Conservation (phyloP, 768 basidiomycete genomes). For the Trametes gibbosa region DNA sequence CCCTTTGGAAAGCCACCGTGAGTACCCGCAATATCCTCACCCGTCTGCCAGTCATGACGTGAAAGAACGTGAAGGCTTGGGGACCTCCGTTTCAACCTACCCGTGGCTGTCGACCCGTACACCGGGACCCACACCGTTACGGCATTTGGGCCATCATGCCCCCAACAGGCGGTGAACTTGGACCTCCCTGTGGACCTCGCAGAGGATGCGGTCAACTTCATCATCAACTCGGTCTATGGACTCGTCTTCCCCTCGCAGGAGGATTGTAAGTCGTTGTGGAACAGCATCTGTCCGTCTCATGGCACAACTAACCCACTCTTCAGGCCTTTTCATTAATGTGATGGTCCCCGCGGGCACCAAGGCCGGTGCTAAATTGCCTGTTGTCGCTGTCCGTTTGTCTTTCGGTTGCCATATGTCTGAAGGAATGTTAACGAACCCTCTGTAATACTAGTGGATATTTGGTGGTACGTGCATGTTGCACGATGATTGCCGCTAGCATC, state of each 20-base stretch:
- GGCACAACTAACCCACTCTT: not conserved
- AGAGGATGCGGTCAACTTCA: constrained; percentile 19
- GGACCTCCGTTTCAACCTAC: constrained; percentile 24
- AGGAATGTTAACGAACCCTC: not conserved
- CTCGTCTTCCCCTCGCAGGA: constrained; percentile 11
- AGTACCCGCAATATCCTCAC: not conserved
- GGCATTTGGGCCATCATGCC: constrained; percentile 38
- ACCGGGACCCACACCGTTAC: constrained; percentile 35
- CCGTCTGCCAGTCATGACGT: not conserved
- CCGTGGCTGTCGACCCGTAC: constrained; percentile 28
- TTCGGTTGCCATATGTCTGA: not conserved
- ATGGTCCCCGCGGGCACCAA: constrained; percentile 19
- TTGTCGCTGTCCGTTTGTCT: constrained; percentile 14
- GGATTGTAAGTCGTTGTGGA: constrained; percentile 5
- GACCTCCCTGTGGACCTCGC: constrained; percentile 17
- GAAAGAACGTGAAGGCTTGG: constrained; percentile 14
- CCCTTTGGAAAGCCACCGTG: constrained; percentile 20
- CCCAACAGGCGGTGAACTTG: constrained; percentile 34
- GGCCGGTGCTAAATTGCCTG: constrained; percentile 16
- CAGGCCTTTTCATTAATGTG: constrained; percentile 29
- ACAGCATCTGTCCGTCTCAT: too few species aligned
- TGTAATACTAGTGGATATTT: constrained; percentile 25
- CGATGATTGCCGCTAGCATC: not conserved
- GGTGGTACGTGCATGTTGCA: constrained; percentile 15
- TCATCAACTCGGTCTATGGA: constrained; percentile 15